These are phyloP conservation scores for Earliella scabrosa DNA, from an alignment of 1,284 basidiomycete species.

Conservation along the genomic window DNA sequence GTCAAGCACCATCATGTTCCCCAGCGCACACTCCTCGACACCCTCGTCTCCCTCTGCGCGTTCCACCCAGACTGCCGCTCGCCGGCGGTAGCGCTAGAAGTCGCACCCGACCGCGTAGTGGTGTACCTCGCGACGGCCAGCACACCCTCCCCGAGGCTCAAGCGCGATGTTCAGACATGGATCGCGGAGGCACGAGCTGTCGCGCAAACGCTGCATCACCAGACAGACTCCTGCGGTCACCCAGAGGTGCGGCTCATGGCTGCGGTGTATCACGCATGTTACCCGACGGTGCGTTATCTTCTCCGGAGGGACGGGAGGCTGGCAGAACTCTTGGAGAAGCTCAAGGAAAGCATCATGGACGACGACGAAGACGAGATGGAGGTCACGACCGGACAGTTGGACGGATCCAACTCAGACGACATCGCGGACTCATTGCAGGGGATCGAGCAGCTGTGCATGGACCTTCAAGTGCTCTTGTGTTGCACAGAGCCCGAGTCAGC, in stretches of 20 bases:
- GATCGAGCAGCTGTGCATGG: too few species aligned
- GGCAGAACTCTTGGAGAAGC: background rate
- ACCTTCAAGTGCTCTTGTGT: too few species aligned
- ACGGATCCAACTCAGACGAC: background rate
- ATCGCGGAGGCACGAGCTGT: background rate
- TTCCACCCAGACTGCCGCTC: background rate
- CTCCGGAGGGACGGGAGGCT: background rate
- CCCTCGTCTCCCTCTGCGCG: background rate
- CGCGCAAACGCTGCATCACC: background rate
- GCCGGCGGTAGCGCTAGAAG: background rate
- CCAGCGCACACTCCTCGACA: background rate
- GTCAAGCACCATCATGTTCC: background rate
- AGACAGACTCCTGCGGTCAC: background rate
- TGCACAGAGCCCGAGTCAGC: too few species aligned
- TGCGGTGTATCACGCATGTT: background rate
- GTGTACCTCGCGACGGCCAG: background rate
- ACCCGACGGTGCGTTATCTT: background rate
- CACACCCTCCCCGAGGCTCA: background rate
- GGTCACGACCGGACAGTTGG: background rate
- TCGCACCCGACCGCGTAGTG: background rate
- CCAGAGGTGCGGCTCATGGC: background rate
- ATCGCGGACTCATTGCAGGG: too few species aligned
- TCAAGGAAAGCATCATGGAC: too few species aligned
- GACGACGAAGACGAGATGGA: too few species aligned
- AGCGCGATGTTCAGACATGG: background rate